phyloP scores from a whole-genome alignment of 805 yeast species.

The Teunomyces gatunensis region DNA sequence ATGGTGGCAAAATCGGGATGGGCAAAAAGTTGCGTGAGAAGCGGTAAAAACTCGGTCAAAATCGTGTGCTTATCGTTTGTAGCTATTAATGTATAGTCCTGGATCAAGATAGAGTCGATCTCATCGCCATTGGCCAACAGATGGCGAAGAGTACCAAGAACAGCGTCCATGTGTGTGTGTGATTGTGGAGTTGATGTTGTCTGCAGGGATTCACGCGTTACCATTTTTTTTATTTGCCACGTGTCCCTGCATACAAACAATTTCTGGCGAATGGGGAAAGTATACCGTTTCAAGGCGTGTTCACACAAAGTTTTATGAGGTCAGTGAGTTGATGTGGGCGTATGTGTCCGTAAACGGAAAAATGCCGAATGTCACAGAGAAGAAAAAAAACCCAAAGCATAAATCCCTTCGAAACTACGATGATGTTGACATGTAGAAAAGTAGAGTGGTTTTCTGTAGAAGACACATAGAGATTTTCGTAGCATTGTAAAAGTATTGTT shows the following conservation, averaged over 20 bases:
- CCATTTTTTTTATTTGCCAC: no score
- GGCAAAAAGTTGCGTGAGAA: background rate
- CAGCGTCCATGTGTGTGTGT: no score
- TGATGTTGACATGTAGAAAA: no score
- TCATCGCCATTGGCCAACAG: no score
- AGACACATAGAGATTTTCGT: no score
- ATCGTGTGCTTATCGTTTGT: background rate
- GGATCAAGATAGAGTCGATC: background rate
- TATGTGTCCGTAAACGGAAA: background rate
- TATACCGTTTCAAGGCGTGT: background rate
- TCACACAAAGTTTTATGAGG: background rate
- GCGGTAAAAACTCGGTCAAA: conserved; percentile 4
- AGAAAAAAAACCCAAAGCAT: background rate
- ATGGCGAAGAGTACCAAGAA: no score
- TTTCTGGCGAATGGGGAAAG: background rate
- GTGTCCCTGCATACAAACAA: no score
- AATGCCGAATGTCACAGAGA: background rate
- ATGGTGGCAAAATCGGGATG: conserved; percentile 8
- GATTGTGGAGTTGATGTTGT: no score
- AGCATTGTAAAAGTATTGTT: background rate
- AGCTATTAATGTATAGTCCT: conserved; percentile 1
- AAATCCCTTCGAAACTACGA: no score
- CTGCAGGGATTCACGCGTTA: no score
- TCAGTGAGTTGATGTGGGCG: background rate
- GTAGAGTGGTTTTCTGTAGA: no score